Conservation (phyloP, 2,329 filamentous ascomycete genomes). For the Fusarium sp. region DNA sequence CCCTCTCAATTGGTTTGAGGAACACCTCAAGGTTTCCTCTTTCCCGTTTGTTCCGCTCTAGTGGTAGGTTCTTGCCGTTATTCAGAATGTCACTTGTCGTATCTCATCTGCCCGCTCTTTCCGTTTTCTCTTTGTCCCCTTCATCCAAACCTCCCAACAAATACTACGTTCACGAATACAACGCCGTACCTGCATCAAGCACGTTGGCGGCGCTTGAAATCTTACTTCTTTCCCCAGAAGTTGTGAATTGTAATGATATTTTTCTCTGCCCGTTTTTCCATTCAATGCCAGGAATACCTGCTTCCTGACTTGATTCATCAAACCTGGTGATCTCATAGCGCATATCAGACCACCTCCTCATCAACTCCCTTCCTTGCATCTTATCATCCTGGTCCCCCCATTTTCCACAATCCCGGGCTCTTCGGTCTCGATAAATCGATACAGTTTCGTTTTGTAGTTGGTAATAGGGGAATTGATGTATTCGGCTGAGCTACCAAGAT, state of each 20-base stretch:
- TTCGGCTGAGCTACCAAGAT: conserved; percentile 3
- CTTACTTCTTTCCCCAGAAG: neutral
- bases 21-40: neutral
- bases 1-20: conserved; percentile 14
- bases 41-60: neutral
- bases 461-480: conserved; percentile 8
- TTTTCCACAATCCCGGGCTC: conserved; percentile 15
- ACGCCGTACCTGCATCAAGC: conserved; percentile 43
- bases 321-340: conserved; percentile 43
- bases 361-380: conserved; percentile 31
- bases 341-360: conserved; percentile 46
- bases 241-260: neutral
- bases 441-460: conserved; percentile 32
- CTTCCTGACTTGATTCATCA: conserved; percentile 7
- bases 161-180: conserved; percentile 16
- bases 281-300: conserved; percentile 1
- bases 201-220: conserved; percentile 28
- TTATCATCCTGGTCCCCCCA: conserved; percentile 19
- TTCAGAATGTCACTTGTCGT: conserved; percentile 32
- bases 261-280: neutral
- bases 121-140: conserved; percentile 10
- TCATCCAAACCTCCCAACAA: conserved; percentile 29
- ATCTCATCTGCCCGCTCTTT: conserved; percentile 18
- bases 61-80: neutral
- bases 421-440: conserved; percentile 32